These are phyloP conservation scores for Solanum sejunctum DNA, from an alignment of 257 asterid genomes.

Conservation along the genomic window DNA sequence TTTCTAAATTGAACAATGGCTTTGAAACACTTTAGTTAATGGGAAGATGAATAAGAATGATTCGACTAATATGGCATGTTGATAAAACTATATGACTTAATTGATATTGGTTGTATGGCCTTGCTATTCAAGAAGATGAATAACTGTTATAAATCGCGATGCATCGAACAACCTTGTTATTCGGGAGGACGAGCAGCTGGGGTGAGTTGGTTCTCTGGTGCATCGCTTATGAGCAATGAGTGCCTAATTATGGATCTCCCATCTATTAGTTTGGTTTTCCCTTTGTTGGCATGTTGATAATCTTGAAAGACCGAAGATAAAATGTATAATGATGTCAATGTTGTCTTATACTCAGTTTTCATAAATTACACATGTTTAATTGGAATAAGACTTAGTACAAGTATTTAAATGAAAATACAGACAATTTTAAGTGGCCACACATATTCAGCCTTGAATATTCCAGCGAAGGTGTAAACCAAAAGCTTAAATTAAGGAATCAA, in stretches of 20 bases:
- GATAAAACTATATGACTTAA: no score
- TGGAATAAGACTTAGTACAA: neutral
- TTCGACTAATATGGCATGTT: neutral
- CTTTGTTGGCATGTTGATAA: neutral
- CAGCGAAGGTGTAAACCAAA: neutral
- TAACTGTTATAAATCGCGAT: no score
- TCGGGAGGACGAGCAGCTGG: neutral
- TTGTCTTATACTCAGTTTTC: neutral
- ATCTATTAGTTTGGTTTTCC: no score
- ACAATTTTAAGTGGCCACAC: neutral
- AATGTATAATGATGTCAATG: neutral
- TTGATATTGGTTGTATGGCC: no score
- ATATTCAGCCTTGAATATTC: neutral
- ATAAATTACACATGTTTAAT: neutral
- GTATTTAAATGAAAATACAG: neutral
- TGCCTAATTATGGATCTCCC: no score
- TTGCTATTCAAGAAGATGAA: no score
- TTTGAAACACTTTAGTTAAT: neutral
- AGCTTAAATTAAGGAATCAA: neutral
- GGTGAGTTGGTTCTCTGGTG: neutral
- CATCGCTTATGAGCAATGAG: no score
- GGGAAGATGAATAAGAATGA: neutral
- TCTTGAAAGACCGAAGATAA: neutral
- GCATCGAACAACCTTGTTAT: neutral
- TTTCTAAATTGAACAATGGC: neutral